These are phyloP conservation scores for Eragrostis tef DNA, from an alignment of 202 grass and related monocot genomes.

Conservation along the genomic window DNA sequence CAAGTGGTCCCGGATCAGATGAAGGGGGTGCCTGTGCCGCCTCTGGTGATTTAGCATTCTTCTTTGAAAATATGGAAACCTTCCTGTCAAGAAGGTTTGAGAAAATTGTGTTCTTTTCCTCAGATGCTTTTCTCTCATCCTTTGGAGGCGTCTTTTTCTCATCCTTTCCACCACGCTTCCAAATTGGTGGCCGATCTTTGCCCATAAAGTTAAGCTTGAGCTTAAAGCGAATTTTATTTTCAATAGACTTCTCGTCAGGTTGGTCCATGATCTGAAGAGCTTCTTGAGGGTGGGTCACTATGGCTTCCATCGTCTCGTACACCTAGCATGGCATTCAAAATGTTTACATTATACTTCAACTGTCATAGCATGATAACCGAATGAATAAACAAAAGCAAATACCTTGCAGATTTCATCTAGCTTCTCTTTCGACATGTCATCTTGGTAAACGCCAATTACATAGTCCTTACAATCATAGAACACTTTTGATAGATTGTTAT, in stretches of 20 bases:
- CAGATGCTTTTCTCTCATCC: constrained; percentile 54
- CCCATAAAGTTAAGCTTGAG: constrained; percentile 71
- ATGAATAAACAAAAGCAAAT: constrained; percentile 46
- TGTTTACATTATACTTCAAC: constrained; percentile 2
- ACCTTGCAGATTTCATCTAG: constrained; percentile 91
- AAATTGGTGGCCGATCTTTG: constrained; percentile 75
- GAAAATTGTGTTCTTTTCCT: constrained; percentile 63
- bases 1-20: constrained; percentile 47
- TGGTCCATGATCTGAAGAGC: constrained; percentile 65
- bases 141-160: constrained; percentile 59
- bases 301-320: constrained; percentile 88
- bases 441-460: constrained; percentile 54
- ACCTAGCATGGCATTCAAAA: constrained; percentile 55
- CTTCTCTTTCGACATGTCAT: constrained; percentile 73
- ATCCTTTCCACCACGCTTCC: constrained; percentile 71
- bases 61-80: constrained; percentile 78
- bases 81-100: constrained; percentile 75
- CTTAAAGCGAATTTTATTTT: constrained; percentile 69
- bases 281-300: constrained; percentile 80
- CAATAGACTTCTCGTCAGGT: constrained; percentile 63
- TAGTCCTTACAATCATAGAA: constrained; percentile 90
- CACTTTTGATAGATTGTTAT: constrained; percentile 69
- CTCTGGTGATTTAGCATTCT: constrained; percentile 57
- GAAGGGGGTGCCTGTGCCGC: constrained; percentile 14
- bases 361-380: background rate